Base-by-base conservation (phyloP, 2,329 filamentous ascomycete species). In the Trichoderma cornu-damae region DNA sequence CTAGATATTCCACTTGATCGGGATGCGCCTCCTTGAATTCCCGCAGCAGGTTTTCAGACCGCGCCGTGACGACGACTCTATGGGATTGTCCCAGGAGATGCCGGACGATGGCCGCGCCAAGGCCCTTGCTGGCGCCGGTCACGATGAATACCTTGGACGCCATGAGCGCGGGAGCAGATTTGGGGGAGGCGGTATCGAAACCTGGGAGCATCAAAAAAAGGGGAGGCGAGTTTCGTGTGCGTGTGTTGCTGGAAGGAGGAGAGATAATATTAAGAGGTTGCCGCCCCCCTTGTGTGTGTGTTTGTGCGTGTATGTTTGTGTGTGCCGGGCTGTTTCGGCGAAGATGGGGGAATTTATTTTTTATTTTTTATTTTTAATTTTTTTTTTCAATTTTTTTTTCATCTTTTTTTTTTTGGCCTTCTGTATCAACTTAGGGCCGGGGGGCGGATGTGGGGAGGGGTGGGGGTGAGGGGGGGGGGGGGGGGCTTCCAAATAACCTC, bases 61-160 rank as follows among this genome's bases (percentile, higher is more conserved):
- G 75, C 6, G 84, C 82, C 8, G 84, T 78, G 14, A 84, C 68
- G 35, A 86, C 79, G 14, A 86, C 77, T 58, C 80, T 83, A 71
- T 86, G 82, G 0, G 74, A 75, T 40, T 76, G 73, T 18, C 70
- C 66, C 6, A 87, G 70, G 28, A 87, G 73, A 44, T 76, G 71
- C 38, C 77, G 70, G 2, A 81, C 73, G 6, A 85, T 72, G 59
- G 81, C 80, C 9, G 83, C 75, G 47, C 84, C 84, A 52, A 87
- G 80, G 24, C 84, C 84, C 58, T 82, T 81, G 69, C 82, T 85
- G 16, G 83, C 83, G 28, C 84, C 84, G 2, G 83, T 86, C 32
- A 92, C 76, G 59, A 91, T 84, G 66, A 91, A 82, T 20, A 83
- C 84, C 68, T 89, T 88, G 6, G 79, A 70, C n/a, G 75, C 52